Base-by-base conservation (phyloP, 1,284 basidiomycete species). In the Ustilago lituana region DNA sequence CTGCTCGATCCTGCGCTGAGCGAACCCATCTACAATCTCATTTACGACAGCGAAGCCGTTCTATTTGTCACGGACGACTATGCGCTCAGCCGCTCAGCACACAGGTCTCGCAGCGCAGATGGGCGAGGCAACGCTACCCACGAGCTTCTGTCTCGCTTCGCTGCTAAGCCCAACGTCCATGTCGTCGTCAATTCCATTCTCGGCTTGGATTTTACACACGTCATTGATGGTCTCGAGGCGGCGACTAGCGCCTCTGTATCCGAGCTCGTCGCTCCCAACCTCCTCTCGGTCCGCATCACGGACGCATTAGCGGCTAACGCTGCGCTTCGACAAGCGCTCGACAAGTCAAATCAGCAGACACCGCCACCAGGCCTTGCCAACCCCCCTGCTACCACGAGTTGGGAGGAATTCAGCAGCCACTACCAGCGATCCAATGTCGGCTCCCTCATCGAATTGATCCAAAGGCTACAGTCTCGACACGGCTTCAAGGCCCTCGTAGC, bases 41-140 rank as follows among this genome's bases (percentile, higher is more conserved):
- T 77, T 46, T 71, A 74, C 56, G 58, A 52, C 22, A 64, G 65
- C 23, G 72, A 77, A 38, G 69, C 68, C 11, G 51, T 61, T 1
- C 41, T 61, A 14, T 58, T 74, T 39, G 63, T 77, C 20, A 61
- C 60, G 11, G 71, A 72, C 31, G 56, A 63, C 35, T 64, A 60
- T 23, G 59, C 68, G 5, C 54, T 77, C 49, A 50, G 49, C 19
- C 29, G 43, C 9, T 53, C 57, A 15, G 62, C 56, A 17, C 47
- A 59, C 27, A 19, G 56, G 36, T 43, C 50, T 15, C 55, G 43
- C 39, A 41, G 27, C 20, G 14, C 52, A 9, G 47, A 37, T 26
- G 41, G 44, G 22, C 43, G 51, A 4, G 41, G 50, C 20, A 39
- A 44, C 20, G 32, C 40, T 3, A 47, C 55, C 12, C 56, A 68